Percentiles rank a stretch among this genome's conserved stretches.
Evolutionary conservation across 2,329 filamentous ascomycete species (phyloP).

Genomic region (Phialocephala subalpina): DNA sequence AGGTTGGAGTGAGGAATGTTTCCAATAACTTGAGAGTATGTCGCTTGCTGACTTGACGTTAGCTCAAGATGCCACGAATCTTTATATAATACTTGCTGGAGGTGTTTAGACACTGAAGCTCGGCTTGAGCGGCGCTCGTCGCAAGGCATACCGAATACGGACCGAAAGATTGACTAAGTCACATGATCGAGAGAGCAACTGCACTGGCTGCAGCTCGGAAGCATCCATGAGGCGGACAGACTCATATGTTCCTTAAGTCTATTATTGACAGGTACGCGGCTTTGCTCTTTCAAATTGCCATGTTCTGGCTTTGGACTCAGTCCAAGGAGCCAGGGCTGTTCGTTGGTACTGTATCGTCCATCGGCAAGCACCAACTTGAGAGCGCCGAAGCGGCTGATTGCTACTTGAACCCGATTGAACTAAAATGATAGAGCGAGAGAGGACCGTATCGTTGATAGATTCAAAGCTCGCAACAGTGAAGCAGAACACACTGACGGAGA

Average conservation of each 20-base stretch:
- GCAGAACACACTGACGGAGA: not conserved
- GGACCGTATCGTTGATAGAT: not conserved
- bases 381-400: not conserved
- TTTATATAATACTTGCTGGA: too few species aligned
- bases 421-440: not conserved
- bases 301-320: not conserved
- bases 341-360: not conserved
- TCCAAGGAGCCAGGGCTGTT: not conserved
- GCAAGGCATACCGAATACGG: too few species aligned
- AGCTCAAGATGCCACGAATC: too few species aligned
- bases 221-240: too few species aligned
- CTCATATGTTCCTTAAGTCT: not conserved
- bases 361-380: not conserved
- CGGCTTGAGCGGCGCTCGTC: too few species aligned
- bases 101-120: too few species aligned
- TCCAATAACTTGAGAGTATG: too few species aligned
- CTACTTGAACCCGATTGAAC: not conserved
- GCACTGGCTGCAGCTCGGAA: too few species aligned
- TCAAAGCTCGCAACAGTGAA: not conserved
- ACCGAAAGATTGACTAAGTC: too few species aligned
- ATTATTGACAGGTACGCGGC: not conserved
- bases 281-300: not conserved
- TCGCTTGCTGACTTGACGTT: too few species aligned
- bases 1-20: not conserved
- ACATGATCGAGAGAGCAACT: too few species aligned